A percentile compares a stretch with the other conserved stretches of the same genome.
Evolutionary conservation across 1,139 yeast genomes (phyloP).

Genomic region (Debaryomycetaceae sp.): DNA sequence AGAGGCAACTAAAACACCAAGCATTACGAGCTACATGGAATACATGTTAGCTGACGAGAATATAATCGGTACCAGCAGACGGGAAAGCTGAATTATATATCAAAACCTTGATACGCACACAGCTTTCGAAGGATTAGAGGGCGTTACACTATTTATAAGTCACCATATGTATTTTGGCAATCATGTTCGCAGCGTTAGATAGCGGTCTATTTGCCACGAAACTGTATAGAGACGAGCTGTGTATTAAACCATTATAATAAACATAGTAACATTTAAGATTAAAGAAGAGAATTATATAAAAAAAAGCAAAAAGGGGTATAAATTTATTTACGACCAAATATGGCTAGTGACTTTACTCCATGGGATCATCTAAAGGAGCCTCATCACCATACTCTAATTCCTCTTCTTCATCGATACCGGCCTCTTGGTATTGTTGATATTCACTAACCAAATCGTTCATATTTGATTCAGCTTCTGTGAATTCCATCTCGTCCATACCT

Average conservation of each 20-base stretch:
- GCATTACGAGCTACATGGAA: neutral
- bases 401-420: conserved; percentile 69
- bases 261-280: neutral
- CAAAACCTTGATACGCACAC: no score
- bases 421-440: conserved; percentile 91
- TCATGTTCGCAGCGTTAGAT: neutral
- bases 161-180: neutral
- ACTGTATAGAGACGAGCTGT: neutral
- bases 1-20: conserved; percentile 41
- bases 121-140: neutral
- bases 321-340: conserved; percentile 1
- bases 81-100: no score
- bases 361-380: conserved; percentile 54
- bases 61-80: neutral
- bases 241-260: neutral
- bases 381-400: conserved; percentile 68
- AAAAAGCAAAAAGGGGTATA: conserved; percentile 2
- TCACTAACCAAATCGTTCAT: conserved; percentile 86
- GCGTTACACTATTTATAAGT: neutral
- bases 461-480: conserved; percentile 81
- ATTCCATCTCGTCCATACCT: conserved; percentile 95
- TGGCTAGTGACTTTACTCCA: conserved; percentile 26
- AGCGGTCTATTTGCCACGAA: neutral
- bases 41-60: neutral
- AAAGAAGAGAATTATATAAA: conserved; percentile 3